A percentile compares a stretch with the other conserved stretches of the same genome.
Evolutionary conservation across 1,284 basidiomycete genomes (phyloP).

Genomic region (Cystobasidiaceae sp.): DNA sequence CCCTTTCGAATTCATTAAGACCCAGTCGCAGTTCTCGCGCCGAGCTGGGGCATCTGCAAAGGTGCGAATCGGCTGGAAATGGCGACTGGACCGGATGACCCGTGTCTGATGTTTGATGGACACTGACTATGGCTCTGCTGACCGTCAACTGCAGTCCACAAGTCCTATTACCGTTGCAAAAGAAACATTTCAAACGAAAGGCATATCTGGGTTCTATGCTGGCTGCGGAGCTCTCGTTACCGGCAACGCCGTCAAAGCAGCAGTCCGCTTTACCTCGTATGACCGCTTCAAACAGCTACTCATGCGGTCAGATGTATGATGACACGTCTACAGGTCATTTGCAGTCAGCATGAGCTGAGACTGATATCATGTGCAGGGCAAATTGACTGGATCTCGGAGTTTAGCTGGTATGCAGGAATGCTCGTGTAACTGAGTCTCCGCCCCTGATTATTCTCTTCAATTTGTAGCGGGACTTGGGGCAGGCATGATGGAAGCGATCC

Average conservation of each 20-base stretch:
- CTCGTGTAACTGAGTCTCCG: neutral
- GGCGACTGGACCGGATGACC: too few species aligned
- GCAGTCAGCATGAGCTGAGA: too few species aligned
- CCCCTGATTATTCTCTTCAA: conserved; percentile 1
- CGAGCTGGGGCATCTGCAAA: conserved; percentile 31
- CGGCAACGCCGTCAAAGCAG: conserved; percentile 85
- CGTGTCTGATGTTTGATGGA: too few species aligned
- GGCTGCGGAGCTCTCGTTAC: conserved; percentile 65
- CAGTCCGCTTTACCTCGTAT: conserved; percentile 90
- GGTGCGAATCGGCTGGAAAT: too few species aligned
- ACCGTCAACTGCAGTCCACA: conserved; percentile 44
- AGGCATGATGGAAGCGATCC: conserved; percentile 86
- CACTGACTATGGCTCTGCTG: too few species aligned
- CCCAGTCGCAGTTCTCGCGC: conserved; percentile 50
- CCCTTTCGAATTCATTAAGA: conserved; percentile 87
- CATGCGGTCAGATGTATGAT: conserved; percentile 76
- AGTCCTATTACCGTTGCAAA: conserved; percentile 46
- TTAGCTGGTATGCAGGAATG: conserved; percentile 60
- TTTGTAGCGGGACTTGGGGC: conserved; percentile 79
- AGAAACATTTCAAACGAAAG: conserved; percentile 45
- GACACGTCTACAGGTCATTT: too few species aligned
- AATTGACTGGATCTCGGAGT: conserved; percentile 76
- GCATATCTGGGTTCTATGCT: conserved; percentile 46
- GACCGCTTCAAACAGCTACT: conserved; percentile 84
- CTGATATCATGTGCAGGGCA: too few species aligned